Base-by-base conservation (phyloP, 2,329 filamentous ascomycete species). In the Phialophora macrospora region DNA sequence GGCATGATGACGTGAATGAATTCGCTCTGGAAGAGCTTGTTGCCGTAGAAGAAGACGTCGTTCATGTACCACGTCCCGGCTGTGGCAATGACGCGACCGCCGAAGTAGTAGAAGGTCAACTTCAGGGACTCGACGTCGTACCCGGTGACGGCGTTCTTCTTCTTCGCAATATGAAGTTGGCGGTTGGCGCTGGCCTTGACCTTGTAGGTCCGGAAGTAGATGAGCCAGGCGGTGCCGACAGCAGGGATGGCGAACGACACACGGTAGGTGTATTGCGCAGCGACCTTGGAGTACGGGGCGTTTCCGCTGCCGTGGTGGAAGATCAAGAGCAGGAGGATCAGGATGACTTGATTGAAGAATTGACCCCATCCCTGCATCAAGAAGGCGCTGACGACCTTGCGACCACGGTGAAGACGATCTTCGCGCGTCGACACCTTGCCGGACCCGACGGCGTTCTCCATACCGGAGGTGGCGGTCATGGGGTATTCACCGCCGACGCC, bases 351-450 rank as follows among this genome's bases (percentile, higher is more conserved):
- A 86, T 98, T 98, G 82, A 91, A 83, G 77, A 97, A 91, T 79
- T 98, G 94, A 71, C 94, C 94, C 94, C 94, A 98, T 62, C 94
- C 94, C 80, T 98, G 94, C 94, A 98, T 97, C 80, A 98, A 80
- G 83, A 98, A 98, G 65, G 94, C 93, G 78, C 90, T 92, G 71
- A 93, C 97, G 76, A 97, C 94, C 79, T 96, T 96, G 75, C 94
- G 91, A 70, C 94, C 94, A 80, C 94, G 92, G 82, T 98, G 94
- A 60, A 98, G 88, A 76, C 94, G 92, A 77, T 98, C 94, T 61
- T 97, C 92, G 68, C 89, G 90, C 65, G 93, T 97, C 6, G 94
- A 97, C 61, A 97, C 81, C 77, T 90, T 93, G 68, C 94, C 93
- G 44, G 92, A 82, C n/a, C 91, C 88, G 54, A 93, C 90, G 17